Base-by-base conservation (phyloP, 805 yeast genomes). In the Wickerhamiella slavikovae region DNA sequence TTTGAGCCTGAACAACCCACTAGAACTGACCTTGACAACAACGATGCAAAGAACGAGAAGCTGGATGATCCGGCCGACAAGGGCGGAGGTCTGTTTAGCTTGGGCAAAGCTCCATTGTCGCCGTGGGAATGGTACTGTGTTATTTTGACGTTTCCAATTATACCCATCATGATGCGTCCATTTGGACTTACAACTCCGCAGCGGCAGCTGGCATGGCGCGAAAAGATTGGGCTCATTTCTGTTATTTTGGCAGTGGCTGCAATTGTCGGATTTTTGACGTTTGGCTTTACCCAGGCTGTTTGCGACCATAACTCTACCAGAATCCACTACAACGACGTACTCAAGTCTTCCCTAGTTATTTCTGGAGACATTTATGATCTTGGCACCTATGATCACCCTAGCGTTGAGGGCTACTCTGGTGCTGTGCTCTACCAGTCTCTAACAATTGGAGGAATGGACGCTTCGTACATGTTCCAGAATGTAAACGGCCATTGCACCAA, bases 11-110 rank as follows among this genome's bases (percentile, higher is more conserved):
- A 72, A 33, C 9, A 10, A 6, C 17, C 15, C 8, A 14, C 9
- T 6, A n/a, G n/a, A n/a, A n/a, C n/a, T n/a, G n/a, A n/a, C n/a
- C n/a, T n/a, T n/a, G 98, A 89, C 44, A 89, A 89, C 47, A 55
- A 89, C 26, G 98, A 89, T 50, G 91, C 92, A 35, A 98, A 89
- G 53, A 89, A 89, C 39, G 89, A 89, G 96, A 83, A 82, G 40
- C n/a, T n/a, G n/a, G n/a, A n/a, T n/a, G n/a, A n/a, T n/a, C n/a
- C n/a, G n/a, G n/a, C n/a, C n/a, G n/a, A n/a, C n/a, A n/a, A n/a
- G n/a, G n/a, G n/a, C n/a, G n/a, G n/a, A n/a, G n/a, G n/a, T n/a
- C n/a, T n/a, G n/a, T n/a, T n/a, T n/a, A n/a, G n/a, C n/a, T n/a
- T n/a, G n/a, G n/a, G n/a, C n/a, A n/a, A 8, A 5, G 11, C 22